Percentiles rank a stretch among this genome's conserved stretches.
Evolutionary conservation across 1,139 yeast genomes (phyloP).

Genomic region (Saccharomycopsis crataegensis): DNA sequence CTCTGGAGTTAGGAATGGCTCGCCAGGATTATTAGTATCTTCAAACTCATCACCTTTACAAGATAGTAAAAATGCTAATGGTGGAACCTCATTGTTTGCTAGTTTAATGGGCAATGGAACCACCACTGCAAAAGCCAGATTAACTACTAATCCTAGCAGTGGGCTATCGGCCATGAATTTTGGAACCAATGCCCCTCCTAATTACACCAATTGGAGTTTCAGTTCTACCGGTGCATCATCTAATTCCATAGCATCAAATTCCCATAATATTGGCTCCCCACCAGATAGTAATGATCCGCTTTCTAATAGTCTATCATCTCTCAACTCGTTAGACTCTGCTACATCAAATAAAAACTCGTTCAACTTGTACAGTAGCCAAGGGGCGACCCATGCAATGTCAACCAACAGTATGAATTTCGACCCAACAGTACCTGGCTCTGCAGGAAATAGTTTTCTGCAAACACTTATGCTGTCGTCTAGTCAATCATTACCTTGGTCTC

Average conservation of each 20-base stretch:
- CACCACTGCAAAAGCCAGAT: not conserved
- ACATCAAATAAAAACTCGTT: slow-evolving; percentile 5
- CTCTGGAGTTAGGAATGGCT: slow-evolving; percentile 2
- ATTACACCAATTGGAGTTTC: slow-evolving; percentile 11
- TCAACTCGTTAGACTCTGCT: slow-evolving; percentile 11
- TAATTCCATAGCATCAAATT: not conserved
- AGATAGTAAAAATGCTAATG: not conserved
- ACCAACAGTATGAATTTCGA: no score
- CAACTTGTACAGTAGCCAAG: slow-evolving; percentile 7
- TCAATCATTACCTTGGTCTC: slow-evolving; percentile 25
- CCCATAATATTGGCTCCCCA: slow-evolving; percentile 1
- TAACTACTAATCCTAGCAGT: not conserved
- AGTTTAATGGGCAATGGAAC: not conserved
- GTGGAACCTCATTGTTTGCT: slow-evolving; percentile 1
- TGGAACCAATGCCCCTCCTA: not conserved
- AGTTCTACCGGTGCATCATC: not conserved
- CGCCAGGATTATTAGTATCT: not conserved
- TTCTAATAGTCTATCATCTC: slow-evolving; percentile 16
- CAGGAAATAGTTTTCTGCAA: not conserved
- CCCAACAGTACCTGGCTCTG: not conserved
- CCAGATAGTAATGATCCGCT: slow-evolving; percentile 10
- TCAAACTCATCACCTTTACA: not conserved
- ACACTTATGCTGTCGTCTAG: no score
- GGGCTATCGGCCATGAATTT: not conserved
- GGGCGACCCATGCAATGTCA: no score